Conservation (phyloP, 2,329 filamentous ascomycete species). For the Colletotrichum liriopes region DNA sequence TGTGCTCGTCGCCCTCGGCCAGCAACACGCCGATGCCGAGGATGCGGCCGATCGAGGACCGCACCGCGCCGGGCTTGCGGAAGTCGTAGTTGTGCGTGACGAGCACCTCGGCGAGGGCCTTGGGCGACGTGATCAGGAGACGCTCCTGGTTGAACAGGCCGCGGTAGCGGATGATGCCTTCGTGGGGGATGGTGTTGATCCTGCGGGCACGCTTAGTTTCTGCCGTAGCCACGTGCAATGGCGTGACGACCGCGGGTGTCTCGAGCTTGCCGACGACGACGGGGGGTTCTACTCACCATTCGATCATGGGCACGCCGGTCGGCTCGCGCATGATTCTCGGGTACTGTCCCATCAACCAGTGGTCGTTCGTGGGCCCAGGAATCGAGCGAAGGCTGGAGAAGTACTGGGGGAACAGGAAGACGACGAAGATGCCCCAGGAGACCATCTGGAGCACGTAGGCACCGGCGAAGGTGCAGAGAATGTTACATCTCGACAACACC, state of each 20-base stretch:
- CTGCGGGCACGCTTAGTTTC: constrained; percentile 61
- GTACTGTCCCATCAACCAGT: constrained; percentile 67
- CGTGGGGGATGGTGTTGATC: constrained; percentile 74
- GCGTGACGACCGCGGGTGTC: constrained; percentile 40
- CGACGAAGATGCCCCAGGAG: constrained; percentile 57
- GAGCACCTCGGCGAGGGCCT: constrained; percentile 79
- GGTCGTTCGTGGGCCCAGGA: constrained; percentile 60
- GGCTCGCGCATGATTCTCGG: constrained; percentile 55
- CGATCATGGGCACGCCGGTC: constrained; percentile 61
- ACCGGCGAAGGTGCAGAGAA: constrained; percentile 53
- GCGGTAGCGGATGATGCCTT: constrained; percentile 79
- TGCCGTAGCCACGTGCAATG: too few species aligned
- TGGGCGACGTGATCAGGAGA: constrained; percentile 73
- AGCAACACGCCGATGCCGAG: constrained; percentile 82
- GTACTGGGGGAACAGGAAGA: constrained; percentile 65
- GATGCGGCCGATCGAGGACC: constrained; percentile 72
- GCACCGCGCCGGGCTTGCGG: constrained; percentile 71
- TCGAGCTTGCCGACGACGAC: background rate
- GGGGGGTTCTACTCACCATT: constrained; percentile 61
- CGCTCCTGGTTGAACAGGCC: constrained; percentile 75
- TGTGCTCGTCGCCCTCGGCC: constrained; percentile 93
- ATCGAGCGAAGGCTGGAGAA: constrained; percentile 66
- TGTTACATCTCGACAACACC: constrained; percentile 49
- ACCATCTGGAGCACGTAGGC: constrained; percentile 56
- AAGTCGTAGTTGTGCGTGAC: constrained; percentile 80